phyloP scores from a whole-genome alignment of 768 basidiomycete species.

The Mycena albidolilacea region DNA sequence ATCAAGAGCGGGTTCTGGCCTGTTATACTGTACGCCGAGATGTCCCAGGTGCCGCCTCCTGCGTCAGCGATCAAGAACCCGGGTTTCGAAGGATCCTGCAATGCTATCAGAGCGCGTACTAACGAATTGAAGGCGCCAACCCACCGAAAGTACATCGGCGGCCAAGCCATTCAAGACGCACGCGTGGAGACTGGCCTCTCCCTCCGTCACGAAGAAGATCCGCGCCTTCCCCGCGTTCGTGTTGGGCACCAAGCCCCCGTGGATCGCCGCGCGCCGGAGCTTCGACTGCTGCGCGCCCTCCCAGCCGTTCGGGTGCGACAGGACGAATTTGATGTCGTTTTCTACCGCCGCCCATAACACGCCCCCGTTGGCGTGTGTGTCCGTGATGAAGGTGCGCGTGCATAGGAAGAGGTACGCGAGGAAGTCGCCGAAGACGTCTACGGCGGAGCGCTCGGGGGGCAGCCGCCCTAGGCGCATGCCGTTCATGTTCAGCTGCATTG shows the following conservation, averaged over 20 bases:
- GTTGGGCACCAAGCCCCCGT: conserved; percentile 81
- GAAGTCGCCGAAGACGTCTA: conserved; percentile 87
- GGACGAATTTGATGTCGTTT: conserved; percentile 77
- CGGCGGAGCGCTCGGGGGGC: conserved; percentile 75
- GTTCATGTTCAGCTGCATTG: conserved; percentile 88
- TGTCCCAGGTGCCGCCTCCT: conserved; percentile 86
- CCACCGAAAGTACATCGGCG: conserved; percentile 81
- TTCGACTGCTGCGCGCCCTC: conserved; percentile 69
- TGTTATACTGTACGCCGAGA: conserved; percentile 84
- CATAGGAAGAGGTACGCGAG: conserved; percentile 81
- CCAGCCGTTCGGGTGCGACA: conserved; percentile 89
- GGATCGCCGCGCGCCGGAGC: conserved; percentile 82
- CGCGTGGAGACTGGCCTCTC: conserved; percentile 87
- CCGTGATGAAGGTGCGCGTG: conserved; percentile 81
- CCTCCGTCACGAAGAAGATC: conserved; percentile 87
- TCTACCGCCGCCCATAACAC: conserved; percentile 81
- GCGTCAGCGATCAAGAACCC: conserved; percentile 88
- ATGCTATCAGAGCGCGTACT: not conserved
- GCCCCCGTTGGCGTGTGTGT: conserved; percentile 86
- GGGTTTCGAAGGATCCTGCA: conserved; percentile 78
- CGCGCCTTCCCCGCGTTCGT: conserved; percentile 80
- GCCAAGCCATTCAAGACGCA: conserved; percentile 86
- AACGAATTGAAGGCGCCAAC: conserved; percentile 38
- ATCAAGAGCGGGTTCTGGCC: conserved; percentile 80
- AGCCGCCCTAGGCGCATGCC: conserved; percentile 83